Evolutionary conservation across 1,139 yeast genomes (phyloP), one percentile per base, ranked within the genome.

Genomic region (Suhomyces panamericanus): DNA sequence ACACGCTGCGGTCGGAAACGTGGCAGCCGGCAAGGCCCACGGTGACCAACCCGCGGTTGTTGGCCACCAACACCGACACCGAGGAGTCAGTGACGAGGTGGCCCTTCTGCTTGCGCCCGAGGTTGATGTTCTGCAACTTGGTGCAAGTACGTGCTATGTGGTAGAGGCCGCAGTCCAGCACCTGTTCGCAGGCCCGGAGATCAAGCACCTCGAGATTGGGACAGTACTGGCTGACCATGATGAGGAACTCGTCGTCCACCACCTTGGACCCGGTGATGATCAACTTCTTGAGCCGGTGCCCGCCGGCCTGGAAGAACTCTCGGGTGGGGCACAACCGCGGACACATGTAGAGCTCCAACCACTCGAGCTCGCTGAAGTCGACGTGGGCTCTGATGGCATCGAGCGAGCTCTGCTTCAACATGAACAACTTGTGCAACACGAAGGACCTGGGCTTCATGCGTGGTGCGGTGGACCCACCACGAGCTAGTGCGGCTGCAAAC

Each of bases 21-120:
- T 78, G 73, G 62, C 96, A 88, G 7, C 98, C 98, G 0, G 98
- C 96, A 13, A 89, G 67, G 0, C 98, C 98, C 39, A 91, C 70
- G 0, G 97, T 90, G 39, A 72, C 72, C 35, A 90, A 67, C 12
- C 70, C 62, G 3, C 80, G 75, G 51, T 75, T 72, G 54, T 79
- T 79, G 35, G 72, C 70, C 6, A 83, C 78, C 28, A 91, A 66
- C 17, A 77, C 75, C 14, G 78, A 68, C 32, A 90, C 64, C 12
- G 95, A 80, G 35, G 77, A 69, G 67, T 89, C 95, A 3, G 96
- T 85, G 38, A 91, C 80, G 32, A 78, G 64, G 39, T 80, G 77
- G 13, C 95, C 89, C 46, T 77, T 76, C 30, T 77, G 69, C 48
- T 88, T 91, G 49, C 98, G 78, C 13, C 97, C 97, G 42, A 90